Evolutionary conservation across 352 stramenopile genomes (phyloP).

Genomic region (Globisporangium rhizosaccharum): DNA sequence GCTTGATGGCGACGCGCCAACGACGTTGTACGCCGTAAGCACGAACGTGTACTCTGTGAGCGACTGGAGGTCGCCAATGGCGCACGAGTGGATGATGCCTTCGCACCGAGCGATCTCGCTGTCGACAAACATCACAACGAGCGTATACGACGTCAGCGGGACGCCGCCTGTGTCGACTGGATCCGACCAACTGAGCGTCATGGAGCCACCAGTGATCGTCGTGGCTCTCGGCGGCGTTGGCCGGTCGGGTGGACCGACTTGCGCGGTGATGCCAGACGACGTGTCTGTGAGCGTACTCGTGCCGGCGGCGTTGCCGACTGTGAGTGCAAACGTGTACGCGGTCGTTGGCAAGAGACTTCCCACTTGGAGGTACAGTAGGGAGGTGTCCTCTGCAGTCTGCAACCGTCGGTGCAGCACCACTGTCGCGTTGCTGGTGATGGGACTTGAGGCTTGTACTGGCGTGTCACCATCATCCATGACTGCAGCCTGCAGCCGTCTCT

Average conservation of each 20-base stretch:
- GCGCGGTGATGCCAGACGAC: conserved; percentile 11
- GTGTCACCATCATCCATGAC: not conserved
- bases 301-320: conserved; percentile 26
- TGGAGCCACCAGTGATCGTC: conserved; percentile 31
- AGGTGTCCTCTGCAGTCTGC: conserved; percentile 1
- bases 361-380: conserved; percentile 24
- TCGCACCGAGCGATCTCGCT: conserved; percentile 27
- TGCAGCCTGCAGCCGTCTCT: not conserved
- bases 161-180: conserved; percentile 47
- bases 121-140: conserved; percentile 19
- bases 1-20: conserved; percentile 30
- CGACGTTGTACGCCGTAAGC: conserved; percentile 28
- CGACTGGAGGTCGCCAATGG: conserved; percentile 29
- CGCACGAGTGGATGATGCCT: conserved; percentile 37
- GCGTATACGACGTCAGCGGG: conserved; percentile 32
- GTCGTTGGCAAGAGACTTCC: conserved; percentile 37
- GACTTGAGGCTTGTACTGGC: too few species aligned
- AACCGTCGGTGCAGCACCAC: not conserved
- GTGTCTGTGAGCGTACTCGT: conserved; percentile 16
- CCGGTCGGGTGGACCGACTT: conserved; percentile 19
- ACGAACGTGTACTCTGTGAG: conserved; percentile 38
- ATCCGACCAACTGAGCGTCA: conserved; percentile 33
- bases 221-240: conserved; percentile 20
- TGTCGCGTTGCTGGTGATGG: too few species aligned
- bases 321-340: conserved; percentile 39